phyloP scores from a whole-genome alignment of 140 eudicot genomes.

The Flaveria floridana region DNA sequence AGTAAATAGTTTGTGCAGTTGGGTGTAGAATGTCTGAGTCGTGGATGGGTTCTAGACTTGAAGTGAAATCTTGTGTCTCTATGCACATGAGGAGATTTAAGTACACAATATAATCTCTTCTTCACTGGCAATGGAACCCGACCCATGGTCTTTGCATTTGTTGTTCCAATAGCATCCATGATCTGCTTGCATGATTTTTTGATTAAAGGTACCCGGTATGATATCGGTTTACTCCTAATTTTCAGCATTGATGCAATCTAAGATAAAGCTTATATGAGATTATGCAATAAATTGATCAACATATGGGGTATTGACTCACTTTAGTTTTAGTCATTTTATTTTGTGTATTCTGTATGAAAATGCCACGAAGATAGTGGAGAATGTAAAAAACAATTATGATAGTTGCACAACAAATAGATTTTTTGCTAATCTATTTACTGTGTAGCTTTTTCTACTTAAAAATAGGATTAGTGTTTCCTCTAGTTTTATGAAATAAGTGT shows the following conservation, averaged over 20 bases:
- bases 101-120: conserved; percentile 55
- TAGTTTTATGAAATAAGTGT: background rate
- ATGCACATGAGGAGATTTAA: conserved; percentile 90
- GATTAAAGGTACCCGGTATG: conserved; percentile 80
- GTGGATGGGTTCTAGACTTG: conserved; percentile 86
- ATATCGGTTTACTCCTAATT: conserved; percentile 78
- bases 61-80: conserved; percentile 94
- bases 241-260: conserved; percentile 82
- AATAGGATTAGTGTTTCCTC: no score
- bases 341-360: no score
- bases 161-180: conserved; percentile 85
- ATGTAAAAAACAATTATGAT: no score
- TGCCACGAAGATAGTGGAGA: no score
- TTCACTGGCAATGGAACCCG: no score
- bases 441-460: background rate
- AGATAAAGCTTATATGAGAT: conserved; percentile 10
- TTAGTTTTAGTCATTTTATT: background rate
- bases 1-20: conserved; percentile 89
- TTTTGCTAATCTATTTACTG: background rate
- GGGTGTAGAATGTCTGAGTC: conserved; percentile 86
- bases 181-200: conserved; percentile 93
- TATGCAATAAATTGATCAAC: background rate
- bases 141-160: conserved; percentile 54
- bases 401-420: no score
- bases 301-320: background rate